Evolutionary conservation across 495 filamentous ascomycete species (phyloP).

Genomic region (Podospora sp.): DNA sequence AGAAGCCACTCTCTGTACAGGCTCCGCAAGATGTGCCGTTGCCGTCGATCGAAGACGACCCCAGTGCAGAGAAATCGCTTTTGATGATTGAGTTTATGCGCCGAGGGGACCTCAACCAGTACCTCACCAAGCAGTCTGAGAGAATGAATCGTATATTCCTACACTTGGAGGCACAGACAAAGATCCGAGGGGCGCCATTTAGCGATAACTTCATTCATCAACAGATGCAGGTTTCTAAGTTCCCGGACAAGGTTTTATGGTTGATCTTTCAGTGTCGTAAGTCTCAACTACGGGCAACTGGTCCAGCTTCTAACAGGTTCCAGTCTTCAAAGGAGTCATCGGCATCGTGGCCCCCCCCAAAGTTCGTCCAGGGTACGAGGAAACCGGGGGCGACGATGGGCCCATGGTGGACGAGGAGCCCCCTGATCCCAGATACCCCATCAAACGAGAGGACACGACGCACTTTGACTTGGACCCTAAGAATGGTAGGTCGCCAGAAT

Average conservation of each 20-base stretch:
- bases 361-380: background rate
- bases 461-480: background rate
- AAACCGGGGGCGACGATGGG: background rate
- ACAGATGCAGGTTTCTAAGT: background rate
- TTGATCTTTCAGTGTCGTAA: background rate
- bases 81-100: background rate
- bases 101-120: background rate
- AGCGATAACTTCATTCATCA: background rate
- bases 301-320: background rate
- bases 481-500: background rate
- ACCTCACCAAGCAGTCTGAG: background rate
- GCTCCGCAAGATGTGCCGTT: too few relatives aligned
- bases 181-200: background rate
- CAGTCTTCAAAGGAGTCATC: background rate
- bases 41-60: too few relatives aligned
- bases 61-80: too few relatives aligned
- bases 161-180: background rate
- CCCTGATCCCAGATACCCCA: background rate
- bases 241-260: background rate
- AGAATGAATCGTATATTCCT: background rate
- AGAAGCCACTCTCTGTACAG: too few relatives aligned
- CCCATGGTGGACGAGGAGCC: background rate
- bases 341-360: background rate
- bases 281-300: background rate
- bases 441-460: background rate